Evolutionary conservation across 2,329 filamentous ascomycete species (phyloP), one percentile per base, ranked within the genome.

Genomic region (Stagonosporopsis tanaceti): DNA sequence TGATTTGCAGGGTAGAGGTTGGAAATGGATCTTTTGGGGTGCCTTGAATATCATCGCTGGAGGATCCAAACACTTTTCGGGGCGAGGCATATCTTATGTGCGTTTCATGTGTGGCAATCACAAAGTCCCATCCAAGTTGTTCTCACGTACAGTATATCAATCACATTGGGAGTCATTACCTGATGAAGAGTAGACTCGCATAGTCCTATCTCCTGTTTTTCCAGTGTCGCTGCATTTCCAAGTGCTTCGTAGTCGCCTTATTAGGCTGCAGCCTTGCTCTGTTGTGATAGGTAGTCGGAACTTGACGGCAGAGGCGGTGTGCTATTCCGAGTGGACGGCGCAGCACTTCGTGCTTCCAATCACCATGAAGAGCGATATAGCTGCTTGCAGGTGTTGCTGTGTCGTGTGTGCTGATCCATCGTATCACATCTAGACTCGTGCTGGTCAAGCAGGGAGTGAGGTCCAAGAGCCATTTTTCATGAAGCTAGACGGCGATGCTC

Each of bases 271-370:
- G 37, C 37, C 37, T 52, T 50, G 38, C 37, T 32, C 2, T 22
- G 24, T 32, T 38, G 39, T 38, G 40, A 40, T 25, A n/a, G 20
- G 38, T 20, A 24, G 12, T 28, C 1, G 17, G 28, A 14, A 20
- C 44, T 45, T 34, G 12, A 27, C 44, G 38, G 38, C 20, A 40
- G 34, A 47, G 37, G 54, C 54, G 54, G 48, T 52, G 54, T 44
- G 48, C 38, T 17, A 38, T 57, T 9, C 54, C 34, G 15, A 35
- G 38, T 38, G 14, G 11, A 11, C 39, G 38, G 47, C 8, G 27
- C 37, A 25, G 39, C 44, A 22, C 27, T 28, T 22, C 20, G 28
- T 22, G 15, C 39, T 50, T 38, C 45, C 54, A 53, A 53, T 48
- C 34, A 50, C 2, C 11, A 20, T 39, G 38, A 17, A 14, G 35